Conservation (phyloP, 2,329 filamentous ascomycete genomes). For the Alternaria ventricosa region DNA sequence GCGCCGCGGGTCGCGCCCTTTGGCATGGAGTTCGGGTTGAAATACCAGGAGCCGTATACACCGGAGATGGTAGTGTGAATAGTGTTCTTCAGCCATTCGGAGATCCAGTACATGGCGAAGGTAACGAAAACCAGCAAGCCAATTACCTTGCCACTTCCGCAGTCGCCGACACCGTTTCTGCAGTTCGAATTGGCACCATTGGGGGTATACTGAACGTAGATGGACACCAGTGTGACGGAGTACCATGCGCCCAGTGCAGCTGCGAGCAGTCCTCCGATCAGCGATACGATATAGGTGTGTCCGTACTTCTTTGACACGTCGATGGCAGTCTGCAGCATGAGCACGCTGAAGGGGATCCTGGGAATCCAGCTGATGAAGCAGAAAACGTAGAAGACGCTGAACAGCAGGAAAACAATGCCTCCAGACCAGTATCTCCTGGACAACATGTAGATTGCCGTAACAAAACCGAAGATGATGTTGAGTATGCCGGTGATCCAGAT, state of each 20-base stretch:
- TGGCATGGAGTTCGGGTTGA: slow-evolving; percentile 72
- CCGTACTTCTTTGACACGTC: slow-evolving; percentile 84
- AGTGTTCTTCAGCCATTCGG: slow-evolving; percentile 92
- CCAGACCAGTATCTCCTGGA: slow-evolving; percentile 77
- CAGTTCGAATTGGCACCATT: slow-evolving; percentile 63
- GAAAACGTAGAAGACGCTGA: slow-evolving; percentile 78
- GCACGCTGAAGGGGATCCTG: slow-evolving; percentile 88
- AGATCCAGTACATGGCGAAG: slow-evolving; percentile 93
- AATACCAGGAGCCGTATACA: slow-evolving; percentile 94
- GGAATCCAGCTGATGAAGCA: slow-evolving; percentile 85
- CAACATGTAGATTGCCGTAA: slow-evolving; percentile 86
- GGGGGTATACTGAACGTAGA: slow-evolving; percentile 85
- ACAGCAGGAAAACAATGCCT: slow-evolving; percentile 85
- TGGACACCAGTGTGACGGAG: slow-evolving; percentile 80
- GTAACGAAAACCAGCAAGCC: slow-evolving; percentile 86
- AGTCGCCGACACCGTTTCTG: slow-evolving; percentile 62
- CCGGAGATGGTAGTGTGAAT: slow-evolving; percentile 88
- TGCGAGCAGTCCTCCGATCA: slow-evolving; percentile 79
- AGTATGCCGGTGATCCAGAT: slow-evolving; percentile 77
- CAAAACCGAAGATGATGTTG: slow-evolving; percentile 81
- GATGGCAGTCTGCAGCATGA: slow-evolving; percentile 87
- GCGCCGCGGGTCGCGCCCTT: slow-evolving; percentile 83
- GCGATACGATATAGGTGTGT: slow-evolving; percentile 84
- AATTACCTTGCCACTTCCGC: slow-evolving; percentile 78
- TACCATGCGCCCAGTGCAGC: slow-evolving; percentile 85